Evolutionary conservation across 345 rosid genomes (phyloP), one percentile per base, ranked within the genome.

Genomic region (Citrus reticulata): DNA sequence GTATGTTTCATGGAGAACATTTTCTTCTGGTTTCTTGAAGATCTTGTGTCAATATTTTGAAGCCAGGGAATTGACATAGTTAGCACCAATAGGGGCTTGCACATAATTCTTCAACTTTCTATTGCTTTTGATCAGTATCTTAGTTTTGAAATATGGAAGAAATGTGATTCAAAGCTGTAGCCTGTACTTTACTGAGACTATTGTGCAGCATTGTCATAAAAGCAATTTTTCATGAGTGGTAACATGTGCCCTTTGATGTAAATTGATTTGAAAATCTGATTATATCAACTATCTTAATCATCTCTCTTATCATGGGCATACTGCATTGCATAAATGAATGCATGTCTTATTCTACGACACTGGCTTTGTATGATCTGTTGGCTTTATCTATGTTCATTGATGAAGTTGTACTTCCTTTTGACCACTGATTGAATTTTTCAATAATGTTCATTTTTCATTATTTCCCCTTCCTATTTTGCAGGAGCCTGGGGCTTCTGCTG

Each of bases 401-500:
- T 57, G 13, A 11, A 72, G 13, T 55, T 72, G 24, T 72, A 22
- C 25, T 37, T 16, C 2, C 9, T 70, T 70, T 69, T 59, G 7
- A 35, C 30, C 49, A 73, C 24, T 34, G 59, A 27, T 57, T 39
- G 49, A 61, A 19, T 20, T 29, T 57, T 42, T 3, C 17, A 30
- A 40, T 70, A 35, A 49, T 34, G 34, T 57, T 76, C 49, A 34
- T 65, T 35, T 67, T 14, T 27, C 51, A 7, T 66, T n/a, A 30
- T 67, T 46, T 59, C 54, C 57, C 49, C 66, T 30, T 57, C 55
- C 42, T 79, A 70, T 68, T 68, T 58, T 72, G 68, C 83, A 91
- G 92, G 87, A 77, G 57, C 72, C 83, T 71, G 87, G 84, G 57
- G 74, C 81, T 76, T 79, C 81, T 65, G 64, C 82, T 59, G 54